These are phyloP conservation scores for Aspergillus biplanus DNA, from an alignment of 495 filamentous ascomycete species.

Conservation along the genomic window DNA sequence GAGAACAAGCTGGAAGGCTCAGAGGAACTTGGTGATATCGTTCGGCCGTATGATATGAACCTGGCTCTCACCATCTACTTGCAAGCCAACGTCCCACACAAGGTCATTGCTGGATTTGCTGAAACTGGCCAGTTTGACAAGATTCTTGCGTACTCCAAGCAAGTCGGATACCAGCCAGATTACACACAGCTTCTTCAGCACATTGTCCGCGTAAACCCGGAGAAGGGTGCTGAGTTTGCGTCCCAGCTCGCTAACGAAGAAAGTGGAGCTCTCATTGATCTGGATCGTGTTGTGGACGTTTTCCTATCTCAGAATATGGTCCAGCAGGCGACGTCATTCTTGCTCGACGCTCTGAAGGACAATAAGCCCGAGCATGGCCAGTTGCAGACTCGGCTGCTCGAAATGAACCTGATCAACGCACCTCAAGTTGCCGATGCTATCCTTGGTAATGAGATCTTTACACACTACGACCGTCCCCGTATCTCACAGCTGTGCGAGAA, in stretches of 20 bases:
- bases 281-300: slow-evolving; percentile 94
- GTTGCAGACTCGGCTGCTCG: slow-evolving; percentile 89
- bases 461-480: slow-evolving; percentile 86
- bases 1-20: slow-evolving; percentile 95
- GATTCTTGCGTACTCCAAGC: slow-evolving; percentile 87
- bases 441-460: slow-evolving; percentile 96
- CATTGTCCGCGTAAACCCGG: slow-evolving; percentile 88
- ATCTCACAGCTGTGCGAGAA: slow-evolving; percentile 92
- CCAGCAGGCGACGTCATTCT: slow-evolving; percentile 94
- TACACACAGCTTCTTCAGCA: slow-evolving; percentile 89
- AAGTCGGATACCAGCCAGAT: slow-evolving; percentile 85
- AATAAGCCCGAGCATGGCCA: slow-evolving; percentile 93
- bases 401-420: slow-evolving; percentile 97
- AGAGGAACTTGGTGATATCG: slow-evolving; percentile 92
- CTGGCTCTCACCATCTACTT: slow-evolving; percentile 87
- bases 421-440: slow-evolving; percentile 98
- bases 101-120: slow-evolving; percentile 91
- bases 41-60: slow-evolving; percentile 83
- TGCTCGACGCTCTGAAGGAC: slow-evolving; percentile 90
- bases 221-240: slow-evolving; percentile 94
- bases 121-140: slow-evolving; percentile 96
- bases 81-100: slow-evolving; percentile 82
- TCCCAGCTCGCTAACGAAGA: slow-evolving; percentile 83
- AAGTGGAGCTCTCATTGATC: slow-evolving; percentile 81
- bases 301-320: slow-evolving; percentile 98